Evolutionary conservation across 805 yeast genomes (phyloP).

Genomic region (Ogataea degrootiae): DNA sequence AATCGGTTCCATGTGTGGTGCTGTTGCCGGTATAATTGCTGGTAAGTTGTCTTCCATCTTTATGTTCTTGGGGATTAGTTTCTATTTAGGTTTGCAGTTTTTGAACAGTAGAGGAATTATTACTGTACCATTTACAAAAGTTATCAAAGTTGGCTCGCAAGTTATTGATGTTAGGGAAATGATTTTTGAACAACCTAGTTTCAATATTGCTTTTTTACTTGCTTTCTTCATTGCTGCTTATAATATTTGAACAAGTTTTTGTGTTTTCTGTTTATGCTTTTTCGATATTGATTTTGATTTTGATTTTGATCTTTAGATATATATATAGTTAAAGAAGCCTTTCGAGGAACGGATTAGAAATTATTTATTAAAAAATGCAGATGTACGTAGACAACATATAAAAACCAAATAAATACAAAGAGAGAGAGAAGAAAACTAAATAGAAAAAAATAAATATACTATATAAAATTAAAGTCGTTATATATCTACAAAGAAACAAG

Average conservation of each 20-base stretch:
- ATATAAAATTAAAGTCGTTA: neutral
- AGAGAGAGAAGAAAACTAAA: neutral
- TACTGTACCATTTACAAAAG: slow-evolving; percentile 35
- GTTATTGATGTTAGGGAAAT: slow-evolving; percentile 44
- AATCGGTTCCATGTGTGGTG: slow-evolving; percentile 58
- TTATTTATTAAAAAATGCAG: neutral
- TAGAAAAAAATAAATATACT: neutral
- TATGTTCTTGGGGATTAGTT: slow-evolving; percentile 44
- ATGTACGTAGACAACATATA: neutral
- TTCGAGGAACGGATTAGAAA: neutral
- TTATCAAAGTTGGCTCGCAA: slow-evolving; percentile 33
- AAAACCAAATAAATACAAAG: too few species aligned
- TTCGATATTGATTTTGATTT: too few species aligned
- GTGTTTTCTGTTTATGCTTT: too few species aligned
- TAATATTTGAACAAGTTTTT: slow-evolving; percentile 22
- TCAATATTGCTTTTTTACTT: slow-evolving; percentile 51
- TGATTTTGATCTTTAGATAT: too few species aligned
- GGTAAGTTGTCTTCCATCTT: slow-evolving; percentile 56
- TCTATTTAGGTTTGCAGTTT: slow-evolving; percentile 44
- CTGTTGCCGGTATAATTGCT: slow-evolving; percentile 52
- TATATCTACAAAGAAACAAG: too few species aligned
- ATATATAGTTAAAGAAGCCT: too few species aligned
- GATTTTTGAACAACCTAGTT: slow-evolving; percentile 56
- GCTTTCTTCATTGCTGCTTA: slow-evolving; percentile 58
- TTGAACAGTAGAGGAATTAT: slow-evolving; percentile 52